Evolutionary conservation across 257 asterid species (phyloP).

Genomic region (Vinca minor): DNA sequence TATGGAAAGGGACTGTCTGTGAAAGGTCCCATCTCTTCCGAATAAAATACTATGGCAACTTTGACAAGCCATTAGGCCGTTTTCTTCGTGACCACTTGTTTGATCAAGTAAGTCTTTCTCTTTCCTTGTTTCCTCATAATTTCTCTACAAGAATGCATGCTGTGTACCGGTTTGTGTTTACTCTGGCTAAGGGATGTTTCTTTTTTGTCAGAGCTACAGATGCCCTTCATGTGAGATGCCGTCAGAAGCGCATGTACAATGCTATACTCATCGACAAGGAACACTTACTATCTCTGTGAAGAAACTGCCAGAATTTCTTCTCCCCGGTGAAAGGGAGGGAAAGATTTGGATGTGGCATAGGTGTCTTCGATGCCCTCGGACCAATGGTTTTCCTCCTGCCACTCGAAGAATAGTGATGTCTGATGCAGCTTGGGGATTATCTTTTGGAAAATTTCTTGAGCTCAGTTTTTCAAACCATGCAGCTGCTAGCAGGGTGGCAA

Average conservation of each 20-base stretch:
- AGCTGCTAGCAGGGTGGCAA: constrained; percentile 97
- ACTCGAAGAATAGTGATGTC: constrained; percentile 91
- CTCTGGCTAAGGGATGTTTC: constrained; percentile 18
- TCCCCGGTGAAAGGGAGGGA: constrained; percentile 80
- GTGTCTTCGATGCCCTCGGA: constrained; percentile 85
- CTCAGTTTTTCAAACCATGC: constrained; percentile 98
- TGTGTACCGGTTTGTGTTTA: constrained; percentile 1
- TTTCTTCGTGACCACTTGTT: constrained; percentile 82
- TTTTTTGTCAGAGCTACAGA: constrained; percentile 51
- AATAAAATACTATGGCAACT: constrained; percentile 78
- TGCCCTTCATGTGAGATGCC: constrained; percentile 91
- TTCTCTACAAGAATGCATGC: background rate
- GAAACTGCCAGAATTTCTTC: constrained; percentile 62
- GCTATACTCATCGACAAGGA: constrained; percentile 96
- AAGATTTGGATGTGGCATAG: constrained; percentile 99
- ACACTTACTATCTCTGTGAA: constrained; percentile 89
- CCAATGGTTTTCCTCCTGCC: constrained; percentile 85
- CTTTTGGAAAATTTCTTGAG: constrained; percentile 95
- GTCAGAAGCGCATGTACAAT: constrained; percentile 89
- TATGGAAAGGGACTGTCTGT: constrained; percentile 95
- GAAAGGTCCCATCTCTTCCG: constrained; percentile 87
- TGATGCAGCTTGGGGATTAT: constrained; percentile 99
- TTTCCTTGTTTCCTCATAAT: background rate
- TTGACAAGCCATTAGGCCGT: constrained; percentile 93
- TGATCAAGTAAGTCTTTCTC: constrained; percentile 60